phyloP scores from a whole-genome alignment of 306 rosid genomes.

The Cucurbita pepo region DNA sequence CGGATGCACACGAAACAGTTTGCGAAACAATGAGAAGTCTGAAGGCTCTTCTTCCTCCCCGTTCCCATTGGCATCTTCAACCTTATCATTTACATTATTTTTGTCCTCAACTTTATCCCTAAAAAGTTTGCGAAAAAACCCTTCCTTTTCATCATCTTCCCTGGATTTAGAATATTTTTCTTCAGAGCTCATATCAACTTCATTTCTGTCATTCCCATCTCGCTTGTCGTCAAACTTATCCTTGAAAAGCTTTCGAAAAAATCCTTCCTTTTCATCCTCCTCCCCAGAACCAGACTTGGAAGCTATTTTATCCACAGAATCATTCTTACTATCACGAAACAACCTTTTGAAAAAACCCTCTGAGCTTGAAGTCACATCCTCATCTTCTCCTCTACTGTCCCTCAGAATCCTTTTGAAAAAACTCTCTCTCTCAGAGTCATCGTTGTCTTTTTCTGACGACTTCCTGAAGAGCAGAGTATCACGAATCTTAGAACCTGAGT shows the following conservation, averaged over 20 bases:
- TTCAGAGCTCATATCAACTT: conserved; percentile 32
- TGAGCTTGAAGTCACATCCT: conserved; percentile 57
- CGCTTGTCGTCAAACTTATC: conserved; percentile 73
- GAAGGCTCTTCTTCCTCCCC: conserved; percentile 71
- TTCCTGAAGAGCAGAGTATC: conserved; percentile 58
- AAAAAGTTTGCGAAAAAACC: conserved; percentile 58
- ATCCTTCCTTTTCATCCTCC: conserved; percentile 75
- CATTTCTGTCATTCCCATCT: conserved; percentile 63
- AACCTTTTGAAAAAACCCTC: conserved; percentile 79
- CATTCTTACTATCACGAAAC: conserved; percentile 82
- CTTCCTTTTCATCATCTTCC: conserved; percentile 83
- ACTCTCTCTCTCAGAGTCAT: conserved; percentile 69
- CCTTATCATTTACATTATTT: conserved; percentile 49
- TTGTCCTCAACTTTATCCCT: conserved; percentile 70
- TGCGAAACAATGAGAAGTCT: conserved; percentile 64
- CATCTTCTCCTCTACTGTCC: conserved; percentile 74
- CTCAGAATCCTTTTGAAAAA: conserved; percentile 66
- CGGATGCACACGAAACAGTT: conserved; percentile 82
- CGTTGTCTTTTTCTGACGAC: conserved; percentile 61
- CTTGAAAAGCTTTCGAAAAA: conserved; percentile 59
- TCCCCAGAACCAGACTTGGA: conserved; percentile 22
- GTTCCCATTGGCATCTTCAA: conserved; percentile 47
- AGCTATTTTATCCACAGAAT: conserved; percentile 38
- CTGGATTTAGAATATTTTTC: conserved; percentile 40
- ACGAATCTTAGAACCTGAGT: conserved; percentile 50